phyloP scores from a whole-genome alignment of 2,329 filamentous ascomycete species.

The Alternaria postmessia region DNA sequence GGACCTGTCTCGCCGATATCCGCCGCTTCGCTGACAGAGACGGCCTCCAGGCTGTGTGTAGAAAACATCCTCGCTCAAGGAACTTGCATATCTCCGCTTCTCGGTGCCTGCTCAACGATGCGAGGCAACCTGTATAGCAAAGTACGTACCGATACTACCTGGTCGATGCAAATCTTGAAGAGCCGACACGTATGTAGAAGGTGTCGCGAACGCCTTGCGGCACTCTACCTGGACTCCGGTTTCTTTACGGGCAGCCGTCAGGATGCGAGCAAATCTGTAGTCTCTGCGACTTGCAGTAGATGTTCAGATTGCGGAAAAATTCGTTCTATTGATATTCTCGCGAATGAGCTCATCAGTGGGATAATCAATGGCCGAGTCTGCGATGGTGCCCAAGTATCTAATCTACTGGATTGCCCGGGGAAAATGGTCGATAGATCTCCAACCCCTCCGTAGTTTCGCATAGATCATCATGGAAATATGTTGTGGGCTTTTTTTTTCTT shows the following conservation, averaged over 20 bases:
- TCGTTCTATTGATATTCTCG: too few relatives aligned
- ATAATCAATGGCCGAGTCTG: too few relatives aligned
- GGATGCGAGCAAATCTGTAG: neutral
- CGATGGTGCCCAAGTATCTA: neutral
- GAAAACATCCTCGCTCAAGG: neutral
- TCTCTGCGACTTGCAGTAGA: neutral
- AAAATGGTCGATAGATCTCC: too few relatives aligned
- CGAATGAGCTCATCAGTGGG: too few relatives aligned
- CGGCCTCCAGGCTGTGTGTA: neutral
- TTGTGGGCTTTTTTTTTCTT: too few relatives aligned
- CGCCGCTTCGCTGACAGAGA: constrained; percentile 3
- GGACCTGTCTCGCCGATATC: constrained; percentile 2
- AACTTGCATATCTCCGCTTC: neutral
- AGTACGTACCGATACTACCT: neutral
- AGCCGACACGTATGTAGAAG: neutral
- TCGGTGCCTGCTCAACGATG: neutral
- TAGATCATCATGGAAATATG: too few relatives aligned
- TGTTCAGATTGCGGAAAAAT: neutral
- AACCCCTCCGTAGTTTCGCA: too few relatives aligned
- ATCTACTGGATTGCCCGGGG: too few relatives aligned
- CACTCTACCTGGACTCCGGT: neutral
- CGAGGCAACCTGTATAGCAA: neutral
- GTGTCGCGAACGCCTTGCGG: neutral
- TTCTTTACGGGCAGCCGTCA: neutral
- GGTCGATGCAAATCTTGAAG: neutral